Evolutionary conservation across 1,284 basidiomycete genomes (phyloP), one percentile per base, ranked within the genome.

Genomic region (Apiotrichum veenhuisii): DNA sequence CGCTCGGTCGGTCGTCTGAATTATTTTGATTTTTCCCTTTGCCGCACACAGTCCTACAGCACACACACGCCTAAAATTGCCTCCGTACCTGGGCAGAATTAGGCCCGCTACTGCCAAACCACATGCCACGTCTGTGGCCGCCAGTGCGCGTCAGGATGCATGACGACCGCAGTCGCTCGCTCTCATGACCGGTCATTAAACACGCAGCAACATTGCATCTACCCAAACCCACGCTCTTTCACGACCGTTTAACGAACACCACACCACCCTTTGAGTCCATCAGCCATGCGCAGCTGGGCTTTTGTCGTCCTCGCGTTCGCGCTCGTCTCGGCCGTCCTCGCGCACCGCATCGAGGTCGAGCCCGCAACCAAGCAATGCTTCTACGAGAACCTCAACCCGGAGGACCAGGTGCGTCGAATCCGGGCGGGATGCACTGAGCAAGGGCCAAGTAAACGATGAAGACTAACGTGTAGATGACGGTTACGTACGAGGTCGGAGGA

Each of bases 401-500:
- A 94, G 73, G 95, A 99, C 84, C 89, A 92, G 82, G 93, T 91
- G 56, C 55, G 41, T n/a, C n/a, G n/a, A n/a, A n/a, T n/a, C n/a
- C n/a, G n/a, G n/a, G n/a, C n/a, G n/a, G n/a, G n/a, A n/a, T n/a
- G n/a, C n/a, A n/a, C n/a, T n/a, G 27, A 41, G 30, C 15, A 9
- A 3, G 18, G 9, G 30, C 11, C 33, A 42, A 25, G 26, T 7
- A 7, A 23, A n/a, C 15, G 18, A n/a, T 15, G 18, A 5, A 25
- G 41, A 50, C 41, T 50, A 23, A 33, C 27, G 47, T 59, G 15
- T 73, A 98, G 91, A 98, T 99, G 95, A 97, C 96, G 30, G 89
- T 99, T 53, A 97, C 95, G 45, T 98, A 97, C 77, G 95, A 98
- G 83, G 95, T 98, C 14, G 93, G 93, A 54, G 71, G 67, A 15